These are phyloP conservation scores for Aspergillus taichungensis DNA, from an alignment of 495 filamentous ascomycete species.

Conservation along the genomic window DNA sequence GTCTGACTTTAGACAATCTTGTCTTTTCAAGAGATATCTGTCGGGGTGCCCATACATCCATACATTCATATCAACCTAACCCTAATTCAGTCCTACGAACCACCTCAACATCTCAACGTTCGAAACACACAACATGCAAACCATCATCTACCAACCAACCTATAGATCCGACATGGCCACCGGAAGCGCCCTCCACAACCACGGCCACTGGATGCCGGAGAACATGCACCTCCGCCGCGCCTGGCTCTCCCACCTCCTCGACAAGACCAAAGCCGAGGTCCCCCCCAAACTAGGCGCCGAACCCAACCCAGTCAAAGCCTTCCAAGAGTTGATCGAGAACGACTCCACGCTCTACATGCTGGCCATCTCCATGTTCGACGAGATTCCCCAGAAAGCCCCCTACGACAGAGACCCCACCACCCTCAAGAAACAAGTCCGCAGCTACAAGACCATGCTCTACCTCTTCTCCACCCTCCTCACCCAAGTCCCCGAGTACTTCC, in stretches of 20 bases:
- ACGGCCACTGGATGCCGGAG: conserved; percentile 1
- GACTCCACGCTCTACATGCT: conserved; percentile 10
- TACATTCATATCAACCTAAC: too few relatives aligned
- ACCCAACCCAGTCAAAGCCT: conserved; percentile 3
- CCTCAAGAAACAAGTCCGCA: conserved; percentile 37
- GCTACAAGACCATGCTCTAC: conserved; percentile 48
- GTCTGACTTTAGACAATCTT: too few relatives aligned
- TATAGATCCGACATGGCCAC: background rate
- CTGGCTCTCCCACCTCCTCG: background rate
- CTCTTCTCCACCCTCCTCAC: conserved; percentile 34
- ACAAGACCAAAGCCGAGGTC: background rate
- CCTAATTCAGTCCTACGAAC: too few relatives aligned
- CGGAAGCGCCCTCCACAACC: background rate
- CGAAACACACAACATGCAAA: too few relatives aligned
- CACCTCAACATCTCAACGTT: too few relatives aligned
- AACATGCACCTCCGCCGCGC: background rate
- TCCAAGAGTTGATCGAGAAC: conserved; percentile 19
- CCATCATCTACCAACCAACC: too few relatives aligned
- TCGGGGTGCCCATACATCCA: too few relatives aligned
- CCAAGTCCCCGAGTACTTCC: background rate
- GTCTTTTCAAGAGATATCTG: too few relatives aligned
- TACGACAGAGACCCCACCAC: conserved; percentile 48
- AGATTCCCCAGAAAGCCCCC: conserved; percentile 38
- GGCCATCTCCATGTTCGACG: conserved; percentile 45
- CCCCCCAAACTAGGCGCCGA: background rate